These are phyloP conservation scores for Aspergillus coremiiformis DNA, from an alignment of 495 filamentous ascomycete species.

Conservation along the genomic window DNA sequence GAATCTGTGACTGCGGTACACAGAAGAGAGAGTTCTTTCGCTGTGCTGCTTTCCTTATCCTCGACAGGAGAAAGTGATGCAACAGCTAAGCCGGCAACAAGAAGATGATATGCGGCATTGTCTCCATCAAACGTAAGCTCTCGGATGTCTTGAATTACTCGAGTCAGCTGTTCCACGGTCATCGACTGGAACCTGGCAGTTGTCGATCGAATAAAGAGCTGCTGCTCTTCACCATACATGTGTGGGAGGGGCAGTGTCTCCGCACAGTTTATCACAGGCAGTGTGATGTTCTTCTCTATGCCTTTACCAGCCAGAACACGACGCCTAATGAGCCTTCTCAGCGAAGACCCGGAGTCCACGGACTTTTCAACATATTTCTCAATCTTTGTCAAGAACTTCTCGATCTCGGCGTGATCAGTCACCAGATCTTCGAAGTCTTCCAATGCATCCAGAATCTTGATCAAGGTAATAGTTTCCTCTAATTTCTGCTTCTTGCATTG, in stretches of 20 bases:
- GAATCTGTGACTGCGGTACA: constrained; percentile 27
- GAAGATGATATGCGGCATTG: constrained; percentile 26
- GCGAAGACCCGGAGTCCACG: constrained; percentile 29
- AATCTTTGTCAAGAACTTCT: constrained; percentile 34
- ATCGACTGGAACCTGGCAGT: constrained; percentile 33
- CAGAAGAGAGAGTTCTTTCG: constrained; percentile 31
- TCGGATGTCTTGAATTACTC: constrained; percentile 29
- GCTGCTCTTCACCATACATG: constrained; percentile 38
- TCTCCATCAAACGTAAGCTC: constrained; percentile 27
- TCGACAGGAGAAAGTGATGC: constrained; percentile 26
- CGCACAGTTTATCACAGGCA: constrained; percentile 29
- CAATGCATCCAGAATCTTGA: constrained; percentile 38
- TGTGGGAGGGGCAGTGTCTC: constrained; percentile 32
- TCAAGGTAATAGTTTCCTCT: constrained; percentile 35
- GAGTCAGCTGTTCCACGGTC: constrained; percentile 20
- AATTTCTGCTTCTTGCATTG: constrained; percentile 37
- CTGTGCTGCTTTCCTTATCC: constrained; percentile 33
- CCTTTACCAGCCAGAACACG: constrained; percentile 32
- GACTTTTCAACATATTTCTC: constrained; percentile 36
- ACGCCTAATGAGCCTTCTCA: constrained; percentile 29
- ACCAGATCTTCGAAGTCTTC: constrained; percentile 41
- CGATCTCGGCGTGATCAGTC: constrained; percentile 30
- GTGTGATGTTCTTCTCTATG: constrained; percentile 23
- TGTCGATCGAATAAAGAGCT: constrained; percentile 34
- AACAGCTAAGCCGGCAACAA: constrained; percentile 34